Evolutionary conservation across 768 basidiomycete species (phyloP), one percentile per base, ranked within the genome.

Genomic region (Stropharia rugosoannulata): DNA sequence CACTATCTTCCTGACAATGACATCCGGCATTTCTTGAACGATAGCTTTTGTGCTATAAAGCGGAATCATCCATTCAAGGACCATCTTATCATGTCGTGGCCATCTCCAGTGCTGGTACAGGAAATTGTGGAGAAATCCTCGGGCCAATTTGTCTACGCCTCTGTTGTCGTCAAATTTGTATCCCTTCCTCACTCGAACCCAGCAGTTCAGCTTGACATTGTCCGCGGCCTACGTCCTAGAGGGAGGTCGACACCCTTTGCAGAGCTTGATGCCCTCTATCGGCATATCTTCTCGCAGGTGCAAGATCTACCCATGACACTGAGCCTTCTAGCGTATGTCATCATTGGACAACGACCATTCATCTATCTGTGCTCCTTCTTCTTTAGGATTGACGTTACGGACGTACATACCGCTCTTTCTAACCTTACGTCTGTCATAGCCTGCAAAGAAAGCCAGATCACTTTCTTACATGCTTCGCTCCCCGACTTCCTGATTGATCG

Each of bases 71-170:
- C 58, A 10, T 35, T 49, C 9, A 25, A 25, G 18, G 25, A 12
- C 0, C 15, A 16, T 19, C 46, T 62, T 25, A 40, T 54, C 6
- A 25, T 40, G 1, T n/a, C 35, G 1, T 61, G 60, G 60, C 60
- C 60, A 5, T 0, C 6, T 6, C 4, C 42, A 1, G 25, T 12
- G 0, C 36, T 18, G 1, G 7, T 61, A 2, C 13, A 47, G 2
- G 18, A 11, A 8, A 42, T 61, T 4, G 60, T 61, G 1, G 9
- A 7, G 4, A 58, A 55, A 16, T 56, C 60, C 0, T 61, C 60
- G 0, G 57, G 54, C 0, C 60, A 61, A 22, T 58, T 61, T n/a
- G 54, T 59, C 42, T 61, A 61, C 16, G 57, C 60, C 0, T 25
- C 60, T 6, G 55, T 54, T 6, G 57, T 54, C 3, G 29, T 61